A percentile compares a stretch with the other conserved stretches of the same genome.
These are phyloP conservation scores for Theileria sp. DNA, from an alignment of 169 alveolate genomes.

Conservation along the genomic window DNA sequence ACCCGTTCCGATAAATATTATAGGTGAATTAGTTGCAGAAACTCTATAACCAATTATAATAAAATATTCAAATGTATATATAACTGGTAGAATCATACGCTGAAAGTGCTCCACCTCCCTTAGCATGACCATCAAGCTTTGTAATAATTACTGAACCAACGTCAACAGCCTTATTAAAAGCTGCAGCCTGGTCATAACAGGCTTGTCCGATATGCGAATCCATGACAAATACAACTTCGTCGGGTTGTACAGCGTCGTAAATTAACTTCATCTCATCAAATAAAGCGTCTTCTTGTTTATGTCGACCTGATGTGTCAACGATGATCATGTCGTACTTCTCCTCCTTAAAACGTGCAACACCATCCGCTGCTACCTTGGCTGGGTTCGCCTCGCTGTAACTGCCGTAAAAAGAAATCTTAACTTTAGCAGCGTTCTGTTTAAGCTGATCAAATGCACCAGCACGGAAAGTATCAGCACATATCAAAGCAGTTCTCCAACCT, in stretches of 20 bases:
- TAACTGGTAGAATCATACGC: slow-evolving; percentile 72
- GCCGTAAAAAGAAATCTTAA: slow-evolving; percentile 97
- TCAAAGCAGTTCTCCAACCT: slow-evolving; percentile 97
- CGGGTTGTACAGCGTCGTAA: slow-evolving; percentile 92
- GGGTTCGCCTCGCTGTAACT: slow-evolving; percentile 98
- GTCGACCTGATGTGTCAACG: slow-evolving; percentile 99
- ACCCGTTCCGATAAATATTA: slow-evolving; percentile 96
- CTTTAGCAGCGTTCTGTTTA: slow-evolving; percentile 98
- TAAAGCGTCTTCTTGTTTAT: slow-evolving; percentile 97
- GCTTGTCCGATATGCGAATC: slow-evolving; percentile 99
- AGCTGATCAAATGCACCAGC: slow-evolving; percentile 99
- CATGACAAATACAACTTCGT: slow-evolving; percentile 95
- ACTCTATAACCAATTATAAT: slow-evolving; percentile 68
- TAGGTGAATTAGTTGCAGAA: slow-evolving; percentile 93
- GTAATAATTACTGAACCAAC: slow-evolving; percentile 99
- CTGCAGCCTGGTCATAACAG: slow-evolving; percentile 98
- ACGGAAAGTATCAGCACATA: slow-evolving; percentile 99
- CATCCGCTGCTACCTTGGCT: slow-evolving; percentile 97
- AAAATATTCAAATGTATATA: background rate
- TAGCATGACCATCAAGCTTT: slow-evolving; percentile 99
- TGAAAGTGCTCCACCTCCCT: slow-evolving; percentile 99
- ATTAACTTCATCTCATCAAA: slow-evolving; percentile 99
- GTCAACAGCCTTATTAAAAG: slow-evolving; percentile 93
- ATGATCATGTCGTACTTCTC: slow-evolving; percentile 95
- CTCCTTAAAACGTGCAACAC: slow-evolving; percentile 92